Evolutionary conservation across 2,329 filamentous ascomycete genomes (phyloP).

Genomic region (Exophiala viscosa): DNA sequence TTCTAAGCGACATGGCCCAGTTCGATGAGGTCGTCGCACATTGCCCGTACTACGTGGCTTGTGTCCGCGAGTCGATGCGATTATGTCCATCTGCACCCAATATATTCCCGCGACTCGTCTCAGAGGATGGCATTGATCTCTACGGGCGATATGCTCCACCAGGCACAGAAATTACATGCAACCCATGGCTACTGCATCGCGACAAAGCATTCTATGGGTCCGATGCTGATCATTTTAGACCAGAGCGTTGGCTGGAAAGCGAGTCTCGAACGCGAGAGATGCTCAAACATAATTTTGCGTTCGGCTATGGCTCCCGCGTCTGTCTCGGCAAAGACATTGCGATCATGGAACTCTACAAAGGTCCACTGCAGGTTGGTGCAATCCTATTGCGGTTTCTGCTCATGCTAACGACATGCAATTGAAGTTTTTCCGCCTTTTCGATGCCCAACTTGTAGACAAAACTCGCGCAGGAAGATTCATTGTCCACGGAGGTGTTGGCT

Average conservation of each 20-base stretch:
- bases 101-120: slow-evolving; percentile 48
- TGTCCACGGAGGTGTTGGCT: too few relatives aligned
- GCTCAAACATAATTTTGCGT: slow-evolving; percentile 47
- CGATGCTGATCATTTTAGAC: slow-evolving; percentile 15
- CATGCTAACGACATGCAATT: too few relatives aligned
- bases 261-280: slow-evolving; percentile 41
- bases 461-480: too few relatives aligned
- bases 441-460: too few relatives aligned
- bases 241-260: slow-evolving; percentile 32
- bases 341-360: slow-evolving; percentile 37
- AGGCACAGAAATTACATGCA: slow-evolving; percentile 46
- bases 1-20: slow-evolving; percentile 36
- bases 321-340: slow-evolving; percentile 37
- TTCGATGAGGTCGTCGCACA: slow-evolving; percentile 43
- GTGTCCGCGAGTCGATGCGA: slow-evolving; percentile 50
- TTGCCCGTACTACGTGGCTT: slow-evolving; percentile 49
- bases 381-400: too few relatives aligned
- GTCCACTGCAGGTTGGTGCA: neutral
- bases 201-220: slow-evolving; percentile 17
- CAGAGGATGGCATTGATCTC: slow-evolving; percentile 36
- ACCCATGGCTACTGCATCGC: slow-evolving; percentile 47
- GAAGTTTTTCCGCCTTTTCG: too few relatives aligned
- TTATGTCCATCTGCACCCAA: slow-evolving; percentile 51
- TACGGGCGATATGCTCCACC: slow-evolving; percentile 40
- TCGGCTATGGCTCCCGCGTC: slow-evolving; percentile 29